Conservation (phyloP, 306 rosid species). For the Rubus parviflorus region DNA sequence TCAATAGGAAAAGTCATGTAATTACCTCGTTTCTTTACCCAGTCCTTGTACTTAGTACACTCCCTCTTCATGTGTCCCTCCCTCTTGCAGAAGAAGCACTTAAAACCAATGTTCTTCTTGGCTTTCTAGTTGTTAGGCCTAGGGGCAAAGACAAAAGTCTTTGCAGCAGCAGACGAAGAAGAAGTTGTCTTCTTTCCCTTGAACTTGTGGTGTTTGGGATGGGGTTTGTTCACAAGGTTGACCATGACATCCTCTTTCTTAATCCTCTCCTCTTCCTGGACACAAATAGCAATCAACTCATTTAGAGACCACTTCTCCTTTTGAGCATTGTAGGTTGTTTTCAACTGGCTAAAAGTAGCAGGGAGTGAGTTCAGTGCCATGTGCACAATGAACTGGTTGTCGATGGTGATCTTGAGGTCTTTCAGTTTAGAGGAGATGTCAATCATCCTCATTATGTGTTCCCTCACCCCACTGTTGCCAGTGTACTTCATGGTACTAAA, state of each 20-base stretch:
- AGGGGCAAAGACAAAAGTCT: too few relatives aligned
- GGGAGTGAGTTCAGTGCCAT: neutral
- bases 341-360: neutral
- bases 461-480: too few relatives aligned
- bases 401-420: neutral
- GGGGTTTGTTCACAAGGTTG: neutral
- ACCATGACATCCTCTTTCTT: neutral
- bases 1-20: neutral
- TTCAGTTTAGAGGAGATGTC: neutral
- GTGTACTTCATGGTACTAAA: neutral
- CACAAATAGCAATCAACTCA: neutral
- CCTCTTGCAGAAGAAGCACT: neutral
- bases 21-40: neutral
- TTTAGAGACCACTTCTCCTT: neutral
- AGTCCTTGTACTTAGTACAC: neutral
- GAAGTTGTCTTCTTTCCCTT: neutral
- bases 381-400: neutral
- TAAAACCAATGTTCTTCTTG: neutral
- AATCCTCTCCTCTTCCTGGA: neutral
- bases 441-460: neutral
- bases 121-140: neutral
- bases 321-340: neutral
- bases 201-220: too few relatives aligned
- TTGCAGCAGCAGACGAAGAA: too few relatives aligned
- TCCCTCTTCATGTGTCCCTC: neutral